Base-by-base conservation (phyloP, 2,329 filamentous ascomycete genomes). In the Pseudogymnoascus sp. region DNA sequence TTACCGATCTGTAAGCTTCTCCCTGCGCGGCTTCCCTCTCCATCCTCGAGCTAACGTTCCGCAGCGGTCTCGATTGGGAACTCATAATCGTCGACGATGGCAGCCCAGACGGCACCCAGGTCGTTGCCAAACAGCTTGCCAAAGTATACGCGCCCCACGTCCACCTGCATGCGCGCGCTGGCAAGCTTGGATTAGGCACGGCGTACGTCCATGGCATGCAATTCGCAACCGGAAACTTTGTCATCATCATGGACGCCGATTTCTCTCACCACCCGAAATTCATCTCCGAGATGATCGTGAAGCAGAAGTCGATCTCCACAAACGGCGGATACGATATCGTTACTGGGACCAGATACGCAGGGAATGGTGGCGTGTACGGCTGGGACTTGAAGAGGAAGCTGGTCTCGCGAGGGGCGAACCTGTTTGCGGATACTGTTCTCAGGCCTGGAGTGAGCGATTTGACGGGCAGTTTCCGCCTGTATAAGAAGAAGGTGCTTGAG, bases 221-320 rank as follows among this genome's bases (percentile, higher is more conserved):
- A 76, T 97, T 90, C 75, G 89, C 84, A 23, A 92, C 87, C 21
- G 95, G 95, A 72, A 97, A 96, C 83, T 97, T 87, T 74, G 91
- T 99, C 75, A 91, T 99, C 82, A 99, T 99, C 83, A 99, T 99
- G 95, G 95, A 99, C 81, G 95, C 96, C 78, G 95, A 99, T 79
- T 99, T 99, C 83, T 91, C 87, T 71, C 95, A 99, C 80, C 95
- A 99, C 82, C 95, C 95, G 74, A 99, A 97, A 80, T 99, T 97
- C 84, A 96, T 99, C 78, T 87, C 93, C 62, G 82, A 88, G 74
- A 97, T 99, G 91, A 91, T 99, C 72, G 83, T 83, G 65, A 84
- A 87, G 69, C 95, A 97, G 78, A 84, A 86, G 76, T 76, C 75
- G 66, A 65, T 72, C 23, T 36, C 69, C 11, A 71, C 68, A 9